A percentile compares a stretch with the other conserved stretches of the same genome.
These are phyloP conservation scores for Linnemannia schmuckeri DNA, from an alignment of 192 early-diverging fungal species.

Conservation along the genomic window DNA sequence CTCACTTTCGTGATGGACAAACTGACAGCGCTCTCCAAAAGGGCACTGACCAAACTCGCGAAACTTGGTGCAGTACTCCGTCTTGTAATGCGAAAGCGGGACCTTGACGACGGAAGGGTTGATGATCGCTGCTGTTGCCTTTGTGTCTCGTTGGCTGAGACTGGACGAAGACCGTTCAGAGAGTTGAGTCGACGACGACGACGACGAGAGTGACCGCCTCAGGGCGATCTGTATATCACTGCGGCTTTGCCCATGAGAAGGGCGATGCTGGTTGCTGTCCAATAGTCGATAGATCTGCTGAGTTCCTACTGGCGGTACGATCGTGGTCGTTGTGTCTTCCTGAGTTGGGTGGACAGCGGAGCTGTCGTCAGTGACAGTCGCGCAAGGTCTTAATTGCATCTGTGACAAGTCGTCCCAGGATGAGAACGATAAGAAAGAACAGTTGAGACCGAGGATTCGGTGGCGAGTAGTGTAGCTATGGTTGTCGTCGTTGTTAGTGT, in stretches of 20 bases:
- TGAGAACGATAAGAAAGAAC: background rate
- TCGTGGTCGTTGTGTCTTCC: background rate
- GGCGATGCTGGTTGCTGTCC: background rate
- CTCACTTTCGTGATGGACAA: constrained; percentile 29
- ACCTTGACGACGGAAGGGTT: background rate
- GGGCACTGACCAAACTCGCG: constrained; percentile 23
- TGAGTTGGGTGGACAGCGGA: background rate
- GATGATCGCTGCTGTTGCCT: background rate
- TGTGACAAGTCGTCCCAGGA: background rate
- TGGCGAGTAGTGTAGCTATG: too few relatives aligned
- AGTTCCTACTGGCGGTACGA: background rate
- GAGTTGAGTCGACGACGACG: background rate
- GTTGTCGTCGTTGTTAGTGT: too few relatives aligned
- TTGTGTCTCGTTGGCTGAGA: background rate
- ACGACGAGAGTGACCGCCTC: background rate
- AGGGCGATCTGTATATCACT: background rate
- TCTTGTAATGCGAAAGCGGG: constrained; percentile 15
- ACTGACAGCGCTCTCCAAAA: constrained; percentile 22
- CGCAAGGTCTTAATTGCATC: background rate
- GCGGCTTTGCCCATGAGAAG: background rate
- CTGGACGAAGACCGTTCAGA: background rate
- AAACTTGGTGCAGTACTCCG: constrained; percentile 33
- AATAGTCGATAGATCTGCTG: background rate
- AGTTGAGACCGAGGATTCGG: background rate
- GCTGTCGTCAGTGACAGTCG: background rate